Percentiles rank a stretch among this genome's conserved stretches.
These are phyloP conservation scores for Jaapia argillacea DNA, from an alignment of 768 basidiomycete species.

Conservation along the genomic window DNA sequence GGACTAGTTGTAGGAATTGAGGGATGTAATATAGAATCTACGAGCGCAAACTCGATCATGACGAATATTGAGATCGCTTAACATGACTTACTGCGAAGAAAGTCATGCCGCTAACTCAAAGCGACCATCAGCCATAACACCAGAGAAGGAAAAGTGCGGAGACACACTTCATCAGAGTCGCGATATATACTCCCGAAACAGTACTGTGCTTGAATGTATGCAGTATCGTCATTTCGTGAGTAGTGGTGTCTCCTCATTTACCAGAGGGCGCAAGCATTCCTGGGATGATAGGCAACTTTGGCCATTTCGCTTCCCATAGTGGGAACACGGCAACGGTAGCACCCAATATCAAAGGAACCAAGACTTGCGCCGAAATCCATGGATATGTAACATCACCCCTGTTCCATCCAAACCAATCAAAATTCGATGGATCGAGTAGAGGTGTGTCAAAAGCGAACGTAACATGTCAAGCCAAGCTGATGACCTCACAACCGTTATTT, in stretches of 20 bases:
- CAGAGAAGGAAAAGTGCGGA: slow-evolving; percentile 6
- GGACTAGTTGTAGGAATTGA: slow-evolving; percentile 29
- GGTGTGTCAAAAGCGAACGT: too few relatives aligned
- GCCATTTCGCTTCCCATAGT: slow-evolving; percentile 3
- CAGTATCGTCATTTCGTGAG: slow-evolving; percentile 9
- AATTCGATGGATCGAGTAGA: too few relatives aligned
- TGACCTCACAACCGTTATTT: too few relatives aligned
- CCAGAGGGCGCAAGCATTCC: slow-evolving; percentile 10
- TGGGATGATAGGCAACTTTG: slow-evolving; percentile 10
- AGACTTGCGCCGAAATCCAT: slow-evolving; percentile 16
- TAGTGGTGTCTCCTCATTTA: not conserved
- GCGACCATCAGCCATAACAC: not conserved
- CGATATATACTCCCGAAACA: slow-evolving; percentile 21
- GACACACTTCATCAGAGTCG: slow-evolving; percentile 16
- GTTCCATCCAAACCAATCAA: too few relatives aligned
- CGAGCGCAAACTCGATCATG: not conserved
- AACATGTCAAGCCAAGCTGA: not conserved
- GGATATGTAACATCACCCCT: slow-evolving; percentile 19
- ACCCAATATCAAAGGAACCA: slow-evolving; percentile 23
- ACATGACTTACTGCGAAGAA: slow-evolving; percentile 10
- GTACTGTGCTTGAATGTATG: slow-evolving; percentile 24
- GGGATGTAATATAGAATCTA: slow-evolving; percentile 26
- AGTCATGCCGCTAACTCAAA: slow-evolving; percentile 8
- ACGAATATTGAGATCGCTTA: not conserved
- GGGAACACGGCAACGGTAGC: slow-evolving; percentile 8